Percentiles rank a stretch among this genome's conserved stretches.
Conservation (phyloP, 768 basidiomycete genomes). For the Boletus speciosus region DNA sequence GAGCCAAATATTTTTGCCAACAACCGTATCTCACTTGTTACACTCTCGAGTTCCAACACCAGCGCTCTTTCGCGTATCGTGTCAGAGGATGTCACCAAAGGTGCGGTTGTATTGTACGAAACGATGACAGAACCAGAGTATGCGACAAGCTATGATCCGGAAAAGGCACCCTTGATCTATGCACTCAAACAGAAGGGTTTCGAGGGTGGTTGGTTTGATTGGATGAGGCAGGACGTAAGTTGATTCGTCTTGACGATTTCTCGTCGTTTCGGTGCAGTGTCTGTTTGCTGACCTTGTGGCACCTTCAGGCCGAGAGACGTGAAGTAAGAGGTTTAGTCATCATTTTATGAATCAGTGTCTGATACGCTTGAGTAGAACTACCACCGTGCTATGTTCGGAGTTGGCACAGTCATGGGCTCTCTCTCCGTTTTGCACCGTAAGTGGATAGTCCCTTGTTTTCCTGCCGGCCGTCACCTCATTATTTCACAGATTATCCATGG, state of each 20-base stretch:
- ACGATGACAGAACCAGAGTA: slow-evolving; percentile 24
- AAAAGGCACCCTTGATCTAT: slow-evolving; percentile 21
- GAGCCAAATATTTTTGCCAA: slow-evolving; percentile 29
- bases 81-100: slow-evolving; percentile 10
- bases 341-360: neutral
- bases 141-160: slow-evolving; percentile 21
- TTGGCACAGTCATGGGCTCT: slow-evolving; percentile 21
- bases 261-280: neutral
- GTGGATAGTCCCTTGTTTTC: neutral
- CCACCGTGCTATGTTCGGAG: slow-evolving; percentile 24
- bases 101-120: slow-evolving; percentile 21
- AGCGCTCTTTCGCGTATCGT: slow-evolving; percentile 9
- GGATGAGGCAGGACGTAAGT: slow-evolving; percentile 23
- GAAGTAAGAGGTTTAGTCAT: slow-evolving; percentile 2
- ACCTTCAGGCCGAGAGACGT: slow-evolving; percentile 10
- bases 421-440: slow-evolving; percentile 22
- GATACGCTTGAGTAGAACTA: slow-evolving; percentile 15
- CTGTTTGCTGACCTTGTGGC: neutral
- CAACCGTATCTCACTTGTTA: slow-evolving; percentile 32
- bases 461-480: neutral
- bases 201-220: slow-evolving; percentile 20
- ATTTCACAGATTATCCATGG: slow-evolving; percentile 25
- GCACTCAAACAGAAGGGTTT: slow-evolving; percentile 16
- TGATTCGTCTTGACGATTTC: neutral
- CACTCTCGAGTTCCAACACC: slow-evolving; percentile 12